Evolutionary conservation across 495 filamentous ascomycete genomes (phyloP).

Genomic region (Oidiodendron maius): DNA sequence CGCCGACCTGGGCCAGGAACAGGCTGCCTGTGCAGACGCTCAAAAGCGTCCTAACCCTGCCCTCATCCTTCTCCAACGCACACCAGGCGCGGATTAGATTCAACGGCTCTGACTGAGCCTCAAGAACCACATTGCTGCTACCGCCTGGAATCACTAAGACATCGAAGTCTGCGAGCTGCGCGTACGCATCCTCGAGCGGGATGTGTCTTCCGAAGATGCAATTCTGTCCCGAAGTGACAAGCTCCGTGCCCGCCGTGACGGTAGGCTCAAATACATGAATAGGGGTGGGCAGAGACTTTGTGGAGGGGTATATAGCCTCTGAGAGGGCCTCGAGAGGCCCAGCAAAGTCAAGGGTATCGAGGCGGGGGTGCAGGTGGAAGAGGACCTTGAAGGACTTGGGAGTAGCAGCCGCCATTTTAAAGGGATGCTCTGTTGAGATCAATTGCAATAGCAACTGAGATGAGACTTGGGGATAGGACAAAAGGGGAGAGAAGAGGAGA

Average conservation of each 20-base stretch:
- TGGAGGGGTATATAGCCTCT: constrained; percentile 29
- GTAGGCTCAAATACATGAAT: constrained; percentile 55
- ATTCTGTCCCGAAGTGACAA: constrained; percentile 60
- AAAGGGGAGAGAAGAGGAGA: too few relatives aligned
- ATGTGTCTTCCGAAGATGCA: constrained; percentile 67
- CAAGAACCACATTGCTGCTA: constrained; percentile 39
- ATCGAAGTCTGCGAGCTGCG: constrained; percentile 58
- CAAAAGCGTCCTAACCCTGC: constrained; percentile 60
- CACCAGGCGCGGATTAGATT: constrained; percentile 52
- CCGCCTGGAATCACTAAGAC: constrained; percentile 66
- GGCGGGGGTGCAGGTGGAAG: constrained; percentile 23
- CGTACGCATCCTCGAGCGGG: constrained; percentile 55
- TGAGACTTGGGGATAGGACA: too few relatives aligned
- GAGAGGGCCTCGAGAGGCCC: constrained; percentile 61
- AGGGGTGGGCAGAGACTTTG: too few relatives aligned
- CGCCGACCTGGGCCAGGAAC: constrained; percentile 62
- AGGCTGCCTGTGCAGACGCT: constrained; percentile 71
- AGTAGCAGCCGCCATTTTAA: too few relatives aligned
- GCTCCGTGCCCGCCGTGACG: constrained; percentile 49
- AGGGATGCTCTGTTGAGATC: too few relatives aligned
- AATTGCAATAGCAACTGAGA: too few relatives aligned
- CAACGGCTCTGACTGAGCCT: constrained; percentile 53
- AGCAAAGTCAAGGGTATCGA: constrained; percentile 55
- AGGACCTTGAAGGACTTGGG: constrained; percentile 13
- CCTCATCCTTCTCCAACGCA: constrained; percentile 35